Evolutionary conservation across 176 grass and related monocot species (phyloP).

Genomic region (Chloris gayana): DNA sequence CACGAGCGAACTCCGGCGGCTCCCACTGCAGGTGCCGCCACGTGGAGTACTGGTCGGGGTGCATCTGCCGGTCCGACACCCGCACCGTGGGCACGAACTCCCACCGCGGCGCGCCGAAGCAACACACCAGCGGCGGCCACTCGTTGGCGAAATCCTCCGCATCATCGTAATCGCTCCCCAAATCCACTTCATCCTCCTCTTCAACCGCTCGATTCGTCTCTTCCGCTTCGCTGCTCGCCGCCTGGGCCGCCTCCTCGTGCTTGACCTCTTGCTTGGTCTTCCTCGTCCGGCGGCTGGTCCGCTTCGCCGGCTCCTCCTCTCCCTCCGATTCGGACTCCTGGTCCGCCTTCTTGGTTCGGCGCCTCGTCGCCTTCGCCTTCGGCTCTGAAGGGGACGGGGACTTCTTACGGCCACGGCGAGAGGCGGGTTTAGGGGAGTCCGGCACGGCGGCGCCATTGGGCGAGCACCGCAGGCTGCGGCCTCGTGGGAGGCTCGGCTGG

Average conservation of each 20-base stretch:
- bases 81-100: constrained; percentile 87
- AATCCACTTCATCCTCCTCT: background rate
- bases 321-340: constrained; percentile 27
- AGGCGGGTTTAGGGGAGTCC: constrained; percentile 40
- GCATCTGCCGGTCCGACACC: constrained; percentile 84
- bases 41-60: constrained; percentile 72
- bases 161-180: constrained; percentile 19
- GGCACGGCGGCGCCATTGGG: constrained; percentile 42
- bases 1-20: constrained; percentile 82
- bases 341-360: constrained; percentile 34
- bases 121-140: constrained; percentile 70
- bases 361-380: constrained; percentile 28
- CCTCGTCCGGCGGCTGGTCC: constrained; percentile 28
- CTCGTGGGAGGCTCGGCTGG: background rate
- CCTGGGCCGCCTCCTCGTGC: constrained; percentile 30
- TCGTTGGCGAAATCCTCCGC: constrained; percentile 41
- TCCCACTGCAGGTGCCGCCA: constrained; percentile 86
- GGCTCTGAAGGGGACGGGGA: constrained; percentile 29
- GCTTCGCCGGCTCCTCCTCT: constrained; percentile 33
- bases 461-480: constrained; percentile 34
- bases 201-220: background rate
- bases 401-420: constrained; percentile 47
- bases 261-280: constrained; percentile 45
- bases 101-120: constrained; percentile 73
- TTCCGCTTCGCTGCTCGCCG: background rate